Percentiles rank a stretch among this genome's conserved stretches.
These are phyloP conservation scores for Inonotus hispidus DNA, from an alignment of 1,284 basidiomycete genomes.

Conservation along the genomic window DNA sequence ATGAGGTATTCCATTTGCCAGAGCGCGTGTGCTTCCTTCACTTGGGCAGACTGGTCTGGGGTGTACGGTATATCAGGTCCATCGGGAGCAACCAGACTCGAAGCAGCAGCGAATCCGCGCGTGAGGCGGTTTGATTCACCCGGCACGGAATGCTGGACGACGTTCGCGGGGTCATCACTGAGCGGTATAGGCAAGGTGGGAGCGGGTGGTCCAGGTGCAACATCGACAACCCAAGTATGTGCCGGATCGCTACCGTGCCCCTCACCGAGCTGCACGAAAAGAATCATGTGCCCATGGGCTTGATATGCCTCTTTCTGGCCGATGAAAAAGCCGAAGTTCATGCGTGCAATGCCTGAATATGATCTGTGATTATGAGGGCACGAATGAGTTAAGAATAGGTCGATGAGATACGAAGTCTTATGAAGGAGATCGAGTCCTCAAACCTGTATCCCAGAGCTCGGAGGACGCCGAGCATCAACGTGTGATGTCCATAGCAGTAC, in stretches of 20 bases:
- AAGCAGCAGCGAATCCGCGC: slow-evolving; percentile 3
- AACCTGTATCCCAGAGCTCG: slow-evolving; percentile 21
- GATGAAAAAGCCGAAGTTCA: slow-evolving; percentile 6
- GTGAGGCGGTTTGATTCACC: slow-evolving; percentile 2
- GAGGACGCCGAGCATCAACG: slow-evolving; percentile 19
- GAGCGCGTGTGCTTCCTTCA: not conserved
- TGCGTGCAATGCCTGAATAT: slow-evolving; percentile 10
- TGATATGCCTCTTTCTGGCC: slow-evolving; percentile 2
- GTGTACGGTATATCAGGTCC: not conserved
- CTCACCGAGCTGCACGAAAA: slow-evolving; percentile 19
- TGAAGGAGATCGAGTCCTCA: not conserved
- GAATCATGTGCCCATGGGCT: slow-evolving; percentile 18
- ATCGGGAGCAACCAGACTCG: slow-evolving; percentile 1
- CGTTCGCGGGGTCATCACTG: slow-evolving; percentile 10
- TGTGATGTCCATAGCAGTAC: slow-evolving; percentile 21
- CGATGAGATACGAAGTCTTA: not conserved
- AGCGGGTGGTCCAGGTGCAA: slow-evolving; percentile 19
- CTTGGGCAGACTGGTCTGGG: not conserved
- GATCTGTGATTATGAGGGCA: not conserved
- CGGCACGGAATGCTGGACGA: not conserved
- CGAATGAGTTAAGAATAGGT: not conserved
- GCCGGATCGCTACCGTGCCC: slow-evolving; percentile 9
- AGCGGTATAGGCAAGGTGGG: slow-evolving; percentile 19
- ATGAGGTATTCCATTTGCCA: slow-evolving; percentile 10
- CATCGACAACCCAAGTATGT: slow-evolving; percentile 21